Conservation (phyloP, 768 basidiomycete species). For the Lentinula raphanica region DNA sequence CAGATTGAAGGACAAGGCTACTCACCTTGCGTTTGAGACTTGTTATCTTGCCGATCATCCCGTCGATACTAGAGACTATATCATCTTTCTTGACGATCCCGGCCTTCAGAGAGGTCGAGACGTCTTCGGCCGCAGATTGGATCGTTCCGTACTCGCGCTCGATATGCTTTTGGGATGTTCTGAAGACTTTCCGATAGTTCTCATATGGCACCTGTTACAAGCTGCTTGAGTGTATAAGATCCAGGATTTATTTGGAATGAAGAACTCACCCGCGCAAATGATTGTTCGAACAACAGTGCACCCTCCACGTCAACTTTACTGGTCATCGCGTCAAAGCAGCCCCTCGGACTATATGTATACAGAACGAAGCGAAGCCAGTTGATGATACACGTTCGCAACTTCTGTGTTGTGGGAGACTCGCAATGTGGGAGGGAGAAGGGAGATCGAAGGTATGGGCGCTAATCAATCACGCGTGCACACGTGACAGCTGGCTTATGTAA, state of each 20-base stretch:
- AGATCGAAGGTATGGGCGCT: too few species aligned
- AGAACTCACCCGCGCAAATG: constrained; percentile 61
- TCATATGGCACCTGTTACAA: constrained; percentile 78
- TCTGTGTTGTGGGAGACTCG: too few species aligned
- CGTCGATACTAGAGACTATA: constrained; percentile 57
- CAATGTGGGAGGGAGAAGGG: too few species aligned
- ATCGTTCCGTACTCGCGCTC: constrained; percentile 71
- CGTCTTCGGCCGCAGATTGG: constrained; percentile 52
- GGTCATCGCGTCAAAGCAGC: constrained; percentile 24
- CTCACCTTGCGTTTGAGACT: constrained; percentile 85
- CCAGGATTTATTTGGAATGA: not conserved
- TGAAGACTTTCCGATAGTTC: constrained; percentile 84
- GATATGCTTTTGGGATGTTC: constrained; percentile 72
- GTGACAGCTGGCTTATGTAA: too few species aligned
- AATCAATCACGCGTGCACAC: too few species aligned
- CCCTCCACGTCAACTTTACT: constrained; percentile 69
- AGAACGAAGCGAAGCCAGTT: not conserved
- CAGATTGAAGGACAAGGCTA: not conserved
- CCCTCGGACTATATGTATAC: not conserved
- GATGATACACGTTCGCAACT: not conserved
- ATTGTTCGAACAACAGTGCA: constrained; percentile 77
- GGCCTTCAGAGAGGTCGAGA: constrained; percentile 41
- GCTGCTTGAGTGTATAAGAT: not conserved
- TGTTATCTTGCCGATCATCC: constrained; percentile 72
- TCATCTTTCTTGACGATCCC: constrained; percentile 43